These are phyloP conservation scores for Fomitiporia mediterranea DNA, from an alignment of 1,284 basidiomycete genomes.

Conservation along the genomic window DNA sequence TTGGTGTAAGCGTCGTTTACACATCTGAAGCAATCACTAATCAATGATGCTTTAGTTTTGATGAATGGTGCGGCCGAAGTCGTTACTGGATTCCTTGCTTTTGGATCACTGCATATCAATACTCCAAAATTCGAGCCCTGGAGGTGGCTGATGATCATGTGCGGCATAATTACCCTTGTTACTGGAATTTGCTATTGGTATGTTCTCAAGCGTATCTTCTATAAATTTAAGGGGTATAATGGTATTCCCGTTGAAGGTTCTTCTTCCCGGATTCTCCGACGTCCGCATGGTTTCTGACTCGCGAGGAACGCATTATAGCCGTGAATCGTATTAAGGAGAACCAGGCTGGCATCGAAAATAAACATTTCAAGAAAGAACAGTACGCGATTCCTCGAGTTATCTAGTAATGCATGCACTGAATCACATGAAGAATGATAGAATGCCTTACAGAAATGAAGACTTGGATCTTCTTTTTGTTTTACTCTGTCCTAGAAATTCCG, in stretches of 20 bases:
- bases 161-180: constrained; percentile 55
- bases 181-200: constrained; percentile 53
- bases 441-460: constrained; percentile 64
- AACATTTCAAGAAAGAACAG: constrained; percentile 74
- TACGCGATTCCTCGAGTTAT: constrained; percentile 30
- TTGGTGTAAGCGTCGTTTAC: constrained; percentile 55
- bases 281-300: constrained; percentile 65
- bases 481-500: constrained; percentile 58
- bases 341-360: constrained; percentile 71
- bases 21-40: neutral
- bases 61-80: constrained; percentile 56
- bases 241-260: constrained; percentile 39
- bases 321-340: constrained; percentile 69
- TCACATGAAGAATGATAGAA: constrained; percentile 52
- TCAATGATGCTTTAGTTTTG: constrained; percentile 36
- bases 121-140: constrained; percentile 53
- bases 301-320: constrained; percentile 52
- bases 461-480: constrained; percentile 64
- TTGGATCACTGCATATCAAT: constrained; percentile 59
- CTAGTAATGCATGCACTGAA: neutral
- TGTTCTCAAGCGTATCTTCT: constrained; percentile 18
- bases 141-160: constrained; percentile 78
- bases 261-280: constrained; percentile 69
- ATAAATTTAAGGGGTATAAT: neutral
- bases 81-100: constrained; percentile 66